Conservation (phyloP, 129 eudicot genomes). For the Kitagawia praeruptora region DNA sequence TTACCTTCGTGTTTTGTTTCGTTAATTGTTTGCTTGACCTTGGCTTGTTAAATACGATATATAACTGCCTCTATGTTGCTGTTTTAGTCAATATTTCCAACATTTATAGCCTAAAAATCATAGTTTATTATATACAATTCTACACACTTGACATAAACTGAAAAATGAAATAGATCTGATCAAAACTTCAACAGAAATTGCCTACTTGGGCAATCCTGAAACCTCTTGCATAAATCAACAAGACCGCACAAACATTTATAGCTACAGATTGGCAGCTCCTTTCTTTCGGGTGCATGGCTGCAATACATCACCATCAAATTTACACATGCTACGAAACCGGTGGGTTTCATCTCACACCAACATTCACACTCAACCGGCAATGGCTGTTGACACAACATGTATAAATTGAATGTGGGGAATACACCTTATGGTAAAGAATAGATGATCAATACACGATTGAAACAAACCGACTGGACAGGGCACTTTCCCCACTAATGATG, state of each 20-base stretch:
- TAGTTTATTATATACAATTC: too few relatives aligned
- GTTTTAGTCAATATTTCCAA: too few relatives aligned
- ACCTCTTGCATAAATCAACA: constrained; percentile 16
- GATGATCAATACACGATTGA: not conserved
- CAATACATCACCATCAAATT: constrained; percentile 20
- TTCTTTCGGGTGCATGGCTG: constrained; percentile 17
- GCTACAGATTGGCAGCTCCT: constrained; percentile 4
- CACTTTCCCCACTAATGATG: constrained; percentile 15
- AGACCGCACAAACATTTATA: constrained; percentile 13
- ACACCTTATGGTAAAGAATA: constrained; percentile 45
- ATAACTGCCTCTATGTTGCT: too few relatives aligned
- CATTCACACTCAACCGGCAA: constrained; percentile 42
- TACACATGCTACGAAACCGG: constrained; percentile 40
- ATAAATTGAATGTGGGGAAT: constrained; percentile 31
- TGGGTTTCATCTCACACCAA: not conserved
- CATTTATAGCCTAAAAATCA: too few relatives aligned
- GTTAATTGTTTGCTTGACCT: too few relatives aligned
- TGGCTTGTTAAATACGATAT: too few relatives aligned
- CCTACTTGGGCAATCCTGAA: constrained; percentile 24
- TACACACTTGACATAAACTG: not conserved
- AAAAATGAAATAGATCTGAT: constrained; percentile 10
- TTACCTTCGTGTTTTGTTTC: too few relatives aligned
- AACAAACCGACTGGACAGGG: constrained; percentile 18
- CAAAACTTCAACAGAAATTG: constrained; percentile 61
- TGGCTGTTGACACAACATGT: constrained; percentile 24